Evolutionary conservation across 768 basidiomycete species (phyloP).

Genomic region (Tylopilus balloui): DNA sequence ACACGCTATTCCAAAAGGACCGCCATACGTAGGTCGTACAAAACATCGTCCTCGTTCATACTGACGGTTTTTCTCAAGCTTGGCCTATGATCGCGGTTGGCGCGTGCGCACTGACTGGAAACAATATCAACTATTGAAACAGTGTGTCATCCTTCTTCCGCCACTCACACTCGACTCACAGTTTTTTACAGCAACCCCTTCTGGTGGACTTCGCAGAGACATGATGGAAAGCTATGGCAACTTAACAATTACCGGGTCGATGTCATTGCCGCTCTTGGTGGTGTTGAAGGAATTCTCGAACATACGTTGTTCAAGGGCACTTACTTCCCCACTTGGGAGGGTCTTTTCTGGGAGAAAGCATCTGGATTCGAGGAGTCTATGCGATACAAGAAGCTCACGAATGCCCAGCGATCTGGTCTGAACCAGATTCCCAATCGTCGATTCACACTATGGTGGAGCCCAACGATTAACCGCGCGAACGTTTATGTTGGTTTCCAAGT

Average conservation of each 20-base stretch:
- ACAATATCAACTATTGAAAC: conserved; percentile 90
- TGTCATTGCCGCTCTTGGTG: conserved; percentile 95
- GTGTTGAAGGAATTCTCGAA: conserved; percentile 94
- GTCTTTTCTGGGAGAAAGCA: conserved; percentile 98
- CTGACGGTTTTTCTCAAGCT: conserved; percentile 33
- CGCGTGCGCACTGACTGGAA: conserved; percentile 98
- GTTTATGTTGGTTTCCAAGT: conserved; percentile 99
- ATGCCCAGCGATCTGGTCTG: conserved; percentile 96
- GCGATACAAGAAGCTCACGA: conserved; percentile 95
- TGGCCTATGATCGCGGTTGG: conserved; percentile 99
- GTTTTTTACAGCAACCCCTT: conserved; percentile 76
- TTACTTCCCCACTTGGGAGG: conserved; percentile 97
- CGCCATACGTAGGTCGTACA: conserved; percentile 67
- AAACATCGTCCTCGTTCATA: background rate
- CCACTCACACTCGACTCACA: conserved; percentile 3
- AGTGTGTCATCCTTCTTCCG: conserved; percentile 44
- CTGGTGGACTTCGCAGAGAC: conserved; percentile 99
- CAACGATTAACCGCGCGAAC: conserved; percentile 98
- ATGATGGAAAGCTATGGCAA: conserved; percentile 95
- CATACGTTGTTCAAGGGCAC: conserved; percentile 98
- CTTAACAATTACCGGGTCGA: conserved; percentile 98
- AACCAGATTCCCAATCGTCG: conserved; percentile 98
- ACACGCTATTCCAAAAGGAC: conserved; percentile 98
- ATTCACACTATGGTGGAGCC: conserved; percentile 99
- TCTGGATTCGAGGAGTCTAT: conserved; percentile 96